Conservation (phyloP, 1,284 basidiomycete genomes). For the Chondrostereum purpureum region DNA sequence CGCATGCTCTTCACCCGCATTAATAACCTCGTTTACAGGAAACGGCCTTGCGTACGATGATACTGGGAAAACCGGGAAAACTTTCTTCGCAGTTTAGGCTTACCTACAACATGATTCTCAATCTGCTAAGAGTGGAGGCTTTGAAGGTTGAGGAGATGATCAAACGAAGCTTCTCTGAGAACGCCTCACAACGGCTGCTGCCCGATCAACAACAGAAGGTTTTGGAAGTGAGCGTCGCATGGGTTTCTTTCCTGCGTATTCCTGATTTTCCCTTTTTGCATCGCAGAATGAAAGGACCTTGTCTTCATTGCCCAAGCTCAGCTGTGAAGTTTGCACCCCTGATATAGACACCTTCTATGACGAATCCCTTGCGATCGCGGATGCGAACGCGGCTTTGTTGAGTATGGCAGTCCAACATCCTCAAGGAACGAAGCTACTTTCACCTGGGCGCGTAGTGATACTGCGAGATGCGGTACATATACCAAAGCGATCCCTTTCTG, state of each 20-base stretch:
- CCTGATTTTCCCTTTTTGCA: conserved; percentile 7
- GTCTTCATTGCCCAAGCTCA: conserved; percentile 58
- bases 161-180: conserved; percentile 98
- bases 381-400: conserved; percentile 62
- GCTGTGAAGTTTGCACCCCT: conserved; percentile 59
- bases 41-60: conserved; percentile 78
- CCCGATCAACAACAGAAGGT: conserved; percentile 93
- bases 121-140: conserved; percentile 93
- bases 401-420: conserved; percentile 57
- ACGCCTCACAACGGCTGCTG: conserved; percentile 85
- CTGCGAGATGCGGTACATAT: conserved; percentile 72
- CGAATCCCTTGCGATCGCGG: conserved; percentile 59
- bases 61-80: conserved; percentile 87
- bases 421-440: conserved; percentile 65
- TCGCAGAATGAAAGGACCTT: conserved; percentile 72
- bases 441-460: conserved; percentile 76
- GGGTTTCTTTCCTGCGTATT: neutral
- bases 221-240: conserved; percentile 54
- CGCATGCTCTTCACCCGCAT: neutral
- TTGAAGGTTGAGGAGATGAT: conserved; percentile 99
- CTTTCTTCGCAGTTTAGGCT: conserved; percentile 96
- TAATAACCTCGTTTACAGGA: conserved; percentile 39
- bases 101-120: conserved; percentile 99
- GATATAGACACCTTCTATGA: conserved; percentile 82
- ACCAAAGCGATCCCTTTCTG: neutral